phyloP scores from a whole-genome alignment of 345 rosid genomes.

The Brassica napus region DNA sequence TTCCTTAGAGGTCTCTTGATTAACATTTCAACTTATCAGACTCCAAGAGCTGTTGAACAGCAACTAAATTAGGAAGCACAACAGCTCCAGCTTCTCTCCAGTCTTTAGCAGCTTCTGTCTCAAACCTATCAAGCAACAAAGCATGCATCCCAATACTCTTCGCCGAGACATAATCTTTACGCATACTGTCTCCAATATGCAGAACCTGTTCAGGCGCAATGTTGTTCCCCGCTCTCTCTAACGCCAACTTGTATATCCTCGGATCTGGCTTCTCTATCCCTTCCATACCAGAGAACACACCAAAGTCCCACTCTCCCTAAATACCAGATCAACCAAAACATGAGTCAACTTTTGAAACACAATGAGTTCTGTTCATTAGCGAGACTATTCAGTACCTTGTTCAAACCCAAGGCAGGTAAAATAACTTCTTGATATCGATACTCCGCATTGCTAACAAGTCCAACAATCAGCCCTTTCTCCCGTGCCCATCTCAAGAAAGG shows the following conservation, averaged over 20 bases:
- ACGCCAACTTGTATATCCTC: conserved; percentile 66
- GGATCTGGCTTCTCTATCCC: conserved; percentile 96
- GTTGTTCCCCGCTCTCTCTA: conserved; percentile 70
- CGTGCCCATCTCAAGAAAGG: conserved; percentile 92
- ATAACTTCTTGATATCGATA: conserved; percentile 87
- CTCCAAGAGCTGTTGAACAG: conserved; percentile 63
- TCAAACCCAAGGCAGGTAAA: conserved; percentile 81
- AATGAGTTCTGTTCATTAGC: not conserved
- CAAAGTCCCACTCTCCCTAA: conserved; percentile 95
- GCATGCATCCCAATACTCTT: conserved; percentile 91
- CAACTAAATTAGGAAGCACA: conserved; percentile 78
- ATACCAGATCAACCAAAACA: not conserved
- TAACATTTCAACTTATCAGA: conserved; percentile 46
- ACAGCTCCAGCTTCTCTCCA: conserved; percentile 79
- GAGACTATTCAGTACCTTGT: conserved; percentile 46
- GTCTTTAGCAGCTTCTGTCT: conserved; percentile 73
- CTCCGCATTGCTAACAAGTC: conserved; percentile 82
- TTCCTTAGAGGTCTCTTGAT: conserved; percentile 3
- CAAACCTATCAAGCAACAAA: conserved; percentile 79
- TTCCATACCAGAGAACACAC: conserved; percentile 91
- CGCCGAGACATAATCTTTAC: conserved; percentile 81
- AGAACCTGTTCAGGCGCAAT: conserved; percentile 64
- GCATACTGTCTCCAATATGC: conserved; percentile 94
- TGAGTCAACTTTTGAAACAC: not conserved
- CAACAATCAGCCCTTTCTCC: conserved; percentile 63